phyloP scores from a whole-genome alignment of 352 stramenopile species.

The Thalassiosira livingstoniorum region DNA sequence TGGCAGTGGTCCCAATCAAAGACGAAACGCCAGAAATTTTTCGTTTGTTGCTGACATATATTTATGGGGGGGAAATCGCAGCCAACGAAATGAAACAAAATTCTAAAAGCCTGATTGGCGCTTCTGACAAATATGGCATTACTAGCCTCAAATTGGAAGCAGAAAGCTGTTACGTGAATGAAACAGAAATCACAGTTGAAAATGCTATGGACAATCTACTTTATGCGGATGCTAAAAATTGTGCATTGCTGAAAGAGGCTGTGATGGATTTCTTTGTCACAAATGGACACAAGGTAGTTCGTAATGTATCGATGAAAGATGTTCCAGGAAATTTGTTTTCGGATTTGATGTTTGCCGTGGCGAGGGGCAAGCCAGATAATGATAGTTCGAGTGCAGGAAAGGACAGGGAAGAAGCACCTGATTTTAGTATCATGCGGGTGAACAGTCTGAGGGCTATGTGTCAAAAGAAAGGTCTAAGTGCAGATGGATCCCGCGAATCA shows the following conservation, averaged over 20 bases:
- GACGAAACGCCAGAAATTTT: too few species aligned
- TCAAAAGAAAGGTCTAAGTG: conserved; percentile 17
- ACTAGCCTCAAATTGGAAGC: conserved; percentile 36
- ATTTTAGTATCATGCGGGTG: conserved; percentile 34
- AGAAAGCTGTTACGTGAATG: conserved; percentile 25
- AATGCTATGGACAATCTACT: conserved; percentile 30
- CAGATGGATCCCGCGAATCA: conserved; percentile 26
- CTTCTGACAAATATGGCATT: conserved; percentile 30
- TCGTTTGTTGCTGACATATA: too few species aligned
- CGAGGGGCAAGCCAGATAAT: background rate
- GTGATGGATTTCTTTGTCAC: conserved; percentile 25
- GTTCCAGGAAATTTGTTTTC: conserved; percentile 20
- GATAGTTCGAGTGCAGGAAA: conserved; percentile 8
- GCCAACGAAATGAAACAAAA: too few species aligned
- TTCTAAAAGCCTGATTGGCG: too few species aligned
- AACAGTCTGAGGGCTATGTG: conserved; percentile 35
- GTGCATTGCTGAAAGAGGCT: conserved; percentile 26
- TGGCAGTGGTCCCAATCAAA: too few species aligned
- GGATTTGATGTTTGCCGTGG: conserved; percentile 37
- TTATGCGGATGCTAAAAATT: conserved; percentile 32
- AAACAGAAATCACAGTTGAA: conserved; percentile 13
- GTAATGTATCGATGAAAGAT: conserved; percentile 17
- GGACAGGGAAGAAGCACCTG: too few species aligned
- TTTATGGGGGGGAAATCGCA: too few species aligned
- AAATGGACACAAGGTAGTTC: conserved; percentile 18